A percentile compares a stretch with the other conserved stretches of the same genome.
These are phyloP conservation scores for Trichoderma oligosporum DNA, from an alignment of 2,329 filamentous ascomycete species.

Conservation along the genomic window DNA sequence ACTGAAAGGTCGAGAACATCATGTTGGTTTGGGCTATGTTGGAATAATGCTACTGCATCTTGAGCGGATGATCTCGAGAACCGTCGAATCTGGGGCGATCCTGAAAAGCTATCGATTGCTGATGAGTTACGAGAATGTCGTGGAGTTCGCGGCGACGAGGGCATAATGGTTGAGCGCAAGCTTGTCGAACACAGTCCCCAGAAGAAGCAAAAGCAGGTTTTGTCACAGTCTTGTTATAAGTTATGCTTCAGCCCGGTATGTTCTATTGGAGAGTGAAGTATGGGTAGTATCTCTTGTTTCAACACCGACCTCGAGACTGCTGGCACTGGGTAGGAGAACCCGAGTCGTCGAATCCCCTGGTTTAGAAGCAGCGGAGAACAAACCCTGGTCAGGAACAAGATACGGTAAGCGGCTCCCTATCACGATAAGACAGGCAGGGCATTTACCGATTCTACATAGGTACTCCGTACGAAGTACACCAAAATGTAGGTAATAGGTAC, in stretches of 20 bases:
- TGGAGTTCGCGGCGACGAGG: constrained; percentile 51
- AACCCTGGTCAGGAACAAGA: constrained; percentile 12
- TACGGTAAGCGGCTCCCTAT: constrained; percentile 14
- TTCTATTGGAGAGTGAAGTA: background rate
- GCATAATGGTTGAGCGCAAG: constrained; percentile 28
- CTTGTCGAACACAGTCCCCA: background rate
- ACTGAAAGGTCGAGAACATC: constrained; percentile 46
- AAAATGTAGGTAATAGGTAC: background rate
- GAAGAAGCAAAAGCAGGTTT: background rate
- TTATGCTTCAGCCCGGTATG: background rate
- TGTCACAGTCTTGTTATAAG: background rate
- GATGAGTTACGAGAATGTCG: constrained; percentile 58
- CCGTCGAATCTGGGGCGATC: constrained; percentile 46
- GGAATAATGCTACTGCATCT: constrained; percentile 48
- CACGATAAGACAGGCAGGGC: constrained; percentile 8
- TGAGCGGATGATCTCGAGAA: constrained; percentile 50
- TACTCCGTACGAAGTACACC: too few relatives aligned
- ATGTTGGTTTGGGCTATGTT: constrained; percentile 47
- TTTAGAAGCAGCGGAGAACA: background rate
- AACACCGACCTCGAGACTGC: background rate
- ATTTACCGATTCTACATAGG: background rate
- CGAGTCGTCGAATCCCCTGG: background rate
- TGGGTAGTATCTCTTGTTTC: background rate
- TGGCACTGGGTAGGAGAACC: background rate
- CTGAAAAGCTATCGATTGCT: constrained; percentile 46